Conservation (phyloP, 2,329 filamentous ascomycete species). For the Kalaharituber pfeilii region DNA sequence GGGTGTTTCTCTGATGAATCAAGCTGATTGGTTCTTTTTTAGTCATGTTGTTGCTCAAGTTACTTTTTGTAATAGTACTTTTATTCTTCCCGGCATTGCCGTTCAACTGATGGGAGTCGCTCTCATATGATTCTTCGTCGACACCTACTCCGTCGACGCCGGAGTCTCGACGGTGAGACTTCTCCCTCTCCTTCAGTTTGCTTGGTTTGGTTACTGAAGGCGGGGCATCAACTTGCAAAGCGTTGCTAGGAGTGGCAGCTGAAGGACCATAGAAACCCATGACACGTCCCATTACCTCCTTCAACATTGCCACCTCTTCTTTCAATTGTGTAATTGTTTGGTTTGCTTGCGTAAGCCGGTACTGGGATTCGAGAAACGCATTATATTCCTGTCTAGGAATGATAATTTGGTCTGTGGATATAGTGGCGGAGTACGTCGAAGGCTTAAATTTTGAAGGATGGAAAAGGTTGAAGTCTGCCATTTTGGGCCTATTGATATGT, state of each 20-base stretch:
- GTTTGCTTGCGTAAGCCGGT: background rate
- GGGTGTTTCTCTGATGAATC: no score
- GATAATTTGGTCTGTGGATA: background rate
- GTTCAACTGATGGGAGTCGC: background rate
- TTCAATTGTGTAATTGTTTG: background rate
- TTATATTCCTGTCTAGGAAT: background rate
- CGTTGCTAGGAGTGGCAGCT: no score
- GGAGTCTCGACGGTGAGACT: background rate
- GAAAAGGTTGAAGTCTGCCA: no score
- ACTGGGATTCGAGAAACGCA: background rate
- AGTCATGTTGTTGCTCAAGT: no score
- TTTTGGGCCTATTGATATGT: no score
- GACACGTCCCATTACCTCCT: background rate
- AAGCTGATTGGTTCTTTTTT: no score
- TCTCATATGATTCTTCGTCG: background rate
- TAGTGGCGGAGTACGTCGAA: slow-evolving; percentile 4
- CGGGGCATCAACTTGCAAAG: background rate
- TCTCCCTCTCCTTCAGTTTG: background rate
- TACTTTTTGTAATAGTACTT: no score
- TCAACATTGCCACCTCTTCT: background rate
- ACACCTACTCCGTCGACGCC: background rate
- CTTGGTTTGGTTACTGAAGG: background rate
- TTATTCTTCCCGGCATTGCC: no score
- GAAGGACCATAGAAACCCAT: background rate
- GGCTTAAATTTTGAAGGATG: background rate